Percentiles rank a stretch among this genome's conserved stretches.
Conservation (phyloP, 352 stramenopile species). For the Globisporangium perplexum region DNA sequence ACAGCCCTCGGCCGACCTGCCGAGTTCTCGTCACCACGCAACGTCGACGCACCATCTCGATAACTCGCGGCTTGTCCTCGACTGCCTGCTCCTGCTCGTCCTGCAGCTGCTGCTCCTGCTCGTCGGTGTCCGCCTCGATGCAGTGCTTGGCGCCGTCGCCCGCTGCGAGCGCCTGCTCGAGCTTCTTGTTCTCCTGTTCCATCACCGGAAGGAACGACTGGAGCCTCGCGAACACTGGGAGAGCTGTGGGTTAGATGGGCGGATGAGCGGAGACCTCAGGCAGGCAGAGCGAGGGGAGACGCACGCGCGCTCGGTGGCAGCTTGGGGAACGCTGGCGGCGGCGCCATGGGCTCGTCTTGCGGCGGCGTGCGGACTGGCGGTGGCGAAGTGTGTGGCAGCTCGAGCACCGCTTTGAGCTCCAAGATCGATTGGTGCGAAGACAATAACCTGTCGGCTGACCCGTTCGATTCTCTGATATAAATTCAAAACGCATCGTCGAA, state of each 20-base stretch:
- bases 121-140: constrained; percentile 44
- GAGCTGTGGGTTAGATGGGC: not conserved
- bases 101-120: constrained; percentile 6
- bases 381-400: not conserved
- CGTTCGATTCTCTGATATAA: too few relatives aligned
- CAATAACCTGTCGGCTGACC: not conserved
- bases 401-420: not conserved
- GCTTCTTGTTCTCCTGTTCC: constrained; percentile 70
- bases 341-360: constrained; percentile 3
- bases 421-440: not conserved
- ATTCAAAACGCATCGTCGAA: too few relatives aligned
- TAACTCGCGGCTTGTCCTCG: constrained; percentile 35
- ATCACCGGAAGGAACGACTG: constrained; percentile 73
- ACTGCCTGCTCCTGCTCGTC: not conserved
- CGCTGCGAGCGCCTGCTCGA: constrained; percentile 50
- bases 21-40: too few relatives aligned
- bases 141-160: constrained; percentile 62
- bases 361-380: not conserved
- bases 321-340: constrained; percentile 32
- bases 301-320: constrained; percentile 59
- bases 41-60: constrained; percentile 65
- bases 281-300: too few relatives aligned
- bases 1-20: too few relatives aligned
- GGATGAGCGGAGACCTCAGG: not conserved
- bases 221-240: constrained; percentile 60